phyloP scores from a whole-genome alignment of 2,329 filamentous ascomycete genomes.

The Cladophialophora exuberans region DNA sequence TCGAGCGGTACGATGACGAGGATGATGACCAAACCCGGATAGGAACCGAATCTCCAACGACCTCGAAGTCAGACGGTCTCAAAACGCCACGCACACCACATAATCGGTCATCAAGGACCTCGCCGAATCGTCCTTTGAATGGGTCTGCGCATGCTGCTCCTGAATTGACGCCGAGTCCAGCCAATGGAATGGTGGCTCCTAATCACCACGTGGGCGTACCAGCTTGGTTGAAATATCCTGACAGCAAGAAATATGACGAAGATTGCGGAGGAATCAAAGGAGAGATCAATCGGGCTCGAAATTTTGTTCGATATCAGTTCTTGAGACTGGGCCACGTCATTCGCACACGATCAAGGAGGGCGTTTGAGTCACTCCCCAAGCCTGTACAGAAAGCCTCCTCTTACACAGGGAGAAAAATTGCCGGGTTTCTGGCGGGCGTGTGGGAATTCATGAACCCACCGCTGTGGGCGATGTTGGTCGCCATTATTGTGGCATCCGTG shows the following conservation, averaged over 20 bases:
- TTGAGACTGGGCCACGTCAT: constrained; percentile 29
- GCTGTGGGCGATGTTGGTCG: constrained; percentile 92
- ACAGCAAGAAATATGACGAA: constrained; percentile 36
- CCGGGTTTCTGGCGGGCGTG: constrained; percentile 66
- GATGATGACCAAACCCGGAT: constrained; percentile 32
- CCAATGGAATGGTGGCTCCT: constrained; percentile 53
- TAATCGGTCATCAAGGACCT: constrained; percentile 29
- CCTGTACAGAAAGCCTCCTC: constrained; percentile 56
- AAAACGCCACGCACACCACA: constrained; percentile 31
- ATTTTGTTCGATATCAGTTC: constrained; percentile 28
- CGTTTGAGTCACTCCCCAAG: constrained; percentile 56
- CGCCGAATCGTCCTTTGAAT: constrained; percentile 21
- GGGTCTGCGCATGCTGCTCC: constrained; percentile 11
- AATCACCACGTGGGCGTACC: constrained; percentile 53
- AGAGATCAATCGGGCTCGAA: constrained; percentile 36
- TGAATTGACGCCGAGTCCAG: constrained; percentile 46
- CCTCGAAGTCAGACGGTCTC: constrained; percentile 31
- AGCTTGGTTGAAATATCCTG: constrained; percentile 59
- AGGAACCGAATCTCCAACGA: constrained; percentile 30
- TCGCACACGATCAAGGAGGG: constrained; percentile 31
- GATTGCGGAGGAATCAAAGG: constrained; percentile 36
- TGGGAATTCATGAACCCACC: constrained; percentile 99
- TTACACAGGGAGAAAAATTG: constrained; percentile 44
- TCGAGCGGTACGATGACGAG: constrained; percentile 24
- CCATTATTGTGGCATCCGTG: constrained; percentile 88